Evolutionary conservation across 2,329 filamentous ascomycete species (phyloP).

Genomic region (Claviceps sp.): DNA sequence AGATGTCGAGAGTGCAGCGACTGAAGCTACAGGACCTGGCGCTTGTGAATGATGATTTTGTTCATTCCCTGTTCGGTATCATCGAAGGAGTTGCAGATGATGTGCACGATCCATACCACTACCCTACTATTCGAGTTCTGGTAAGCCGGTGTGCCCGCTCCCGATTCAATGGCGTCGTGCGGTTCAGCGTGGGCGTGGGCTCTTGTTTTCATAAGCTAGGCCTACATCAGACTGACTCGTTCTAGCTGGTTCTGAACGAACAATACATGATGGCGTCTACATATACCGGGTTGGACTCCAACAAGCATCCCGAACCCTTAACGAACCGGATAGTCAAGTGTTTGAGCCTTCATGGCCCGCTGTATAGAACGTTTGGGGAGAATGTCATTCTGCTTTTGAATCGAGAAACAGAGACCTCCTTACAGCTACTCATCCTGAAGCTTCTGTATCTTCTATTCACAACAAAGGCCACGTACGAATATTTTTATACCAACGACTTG

Average conservation of each 20-base stretch:
- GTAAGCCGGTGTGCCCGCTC: conserved; percentile 34
- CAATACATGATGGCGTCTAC: conserved; percentile 84
- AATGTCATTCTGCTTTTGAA: conserved; percentile 94
- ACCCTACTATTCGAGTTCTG: conserved; percentile 83
- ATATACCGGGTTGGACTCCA: conserved; percentile 27
- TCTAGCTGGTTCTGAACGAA: conserved; percentile 84
- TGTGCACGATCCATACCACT: conserved; percentile 85
- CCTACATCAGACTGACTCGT: conserved; percentile 8
- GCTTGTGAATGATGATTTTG: conserved; percentile 68
- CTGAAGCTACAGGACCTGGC: conserved; percentile 63
- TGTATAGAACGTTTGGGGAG: conserved; percentile 90
- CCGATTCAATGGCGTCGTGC: not conserved
- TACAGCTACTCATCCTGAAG: conserved; percentile 93
- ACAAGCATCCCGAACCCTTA: conserved; percentile 36
- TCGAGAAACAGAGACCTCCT: conserved; percentile 82
- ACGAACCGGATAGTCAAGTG: conserved; percentile 93
- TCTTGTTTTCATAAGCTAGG: not conserved
- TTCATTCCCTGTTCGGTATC: conserved; percentile 70
- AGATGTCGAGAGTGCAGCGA: conserved; percentile 88
- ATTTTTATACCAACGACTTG: conserved; percentile 97
- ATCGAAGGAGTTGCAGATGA: conserved; percentile 84
- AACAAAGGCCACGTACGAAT: conserved; percentile 82
- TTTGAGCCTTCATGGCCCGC: conserved; percentile 64
- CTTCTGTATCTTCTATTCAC: conserved; percentile 92
- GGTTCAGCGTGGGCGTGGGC: not conserved